Base-by-base conservation (phyloP, 305 asterid species). In the Andrographis paniculata region DNA sequence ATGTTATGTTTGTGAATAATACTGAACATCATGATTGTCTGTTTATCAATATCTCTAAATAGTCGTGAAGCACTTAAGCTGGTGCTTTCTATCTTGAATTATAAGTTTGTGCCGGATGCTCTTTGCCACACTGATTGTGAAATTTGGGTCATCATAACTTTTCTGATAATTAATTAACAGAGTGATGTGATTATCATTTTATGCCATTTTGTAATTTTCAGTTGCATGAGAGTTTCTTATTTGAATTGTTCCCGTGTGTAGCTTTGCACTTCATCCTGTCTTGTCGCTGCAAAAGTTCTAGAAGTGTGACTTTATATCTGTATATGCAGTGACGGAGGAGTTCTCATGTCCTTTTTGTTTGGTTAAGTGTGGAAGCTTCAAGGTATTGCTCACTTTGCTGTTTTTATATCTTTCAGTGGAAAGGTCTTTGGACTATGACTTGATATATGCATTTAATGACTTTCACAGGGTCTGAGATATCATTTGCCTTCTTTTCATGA, bases 331-430 rank as follows among this genome's bases (percentile, higher is more conserved):
- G 66, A 93, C 97, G 14, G 99, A 93, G 67, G 97, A 93, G 70
- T 93, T 93, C 61, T 42, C 97, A 8, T 93, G 99, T 82, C 89
- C 99, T 64, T 84, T 93, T 73, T 93, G 99, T 75, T 84, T 93
- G 92, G 92, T 80, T 56, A 84, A 75, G 74, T 87, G 99, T 68
- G 93, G 84, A 56, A 82, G 94, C 77, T 87, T 70, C 60, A 84
- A 93, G 99, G 99, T 87, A 77, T 50, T 50, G n/a, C 35, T 41
- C 52, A 52, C 50, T 59, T 60, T 64, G 57, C 49, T 59, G 47
- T 38, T 43, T 58, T 21, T 64, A 46, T 52, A 38, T 47, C 44
- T 42, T 16, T 36, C 52, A 58, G 61, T 56, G 44, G 30, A 35
- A 52, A 20, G 31, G 17, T 53, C 42, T 50, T 33, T 40, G 20